Evolutionary conservation across 345 rosid genomes (phyloP).

Genomic region (Noccaea caerulescens): DNA sequence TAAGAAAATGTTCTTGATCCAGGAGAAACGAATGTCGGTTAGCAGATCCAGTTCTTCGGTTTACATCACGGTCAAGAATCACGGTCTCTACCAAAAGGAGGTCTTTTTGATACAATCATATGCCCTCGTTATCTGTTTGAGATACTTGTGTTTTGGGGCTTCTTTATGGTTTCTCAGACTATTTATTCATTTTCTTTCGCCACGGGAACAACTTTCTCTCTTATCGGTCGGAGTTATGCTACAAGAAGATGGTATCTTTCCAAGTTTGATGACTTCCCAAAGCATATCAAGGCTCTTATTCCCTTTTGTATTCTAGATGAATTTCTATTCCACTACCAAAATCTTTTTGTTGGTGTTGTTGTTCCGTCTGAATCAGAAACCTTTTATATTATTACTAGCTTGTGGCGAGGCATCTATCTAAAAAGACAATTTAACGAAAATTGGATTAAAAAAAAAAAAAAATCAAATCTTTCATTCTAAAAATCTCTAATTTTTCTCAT

Average conservation of each 20-base stretch:
- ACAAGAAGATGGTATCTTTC: constrained; percentile 67
- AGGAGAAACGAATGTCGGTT: constrained; percentile 60
- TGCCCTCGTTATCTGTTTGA: constrained; percentile 89
- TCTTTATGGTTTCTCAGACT: constrained; percentile 65
- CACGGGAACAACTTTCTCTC: constrained; percentile 50
- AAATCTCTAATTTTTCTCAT: no score
- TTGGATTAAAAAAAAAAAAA: no score
- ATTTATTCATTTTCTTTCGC: constrained; percentile 46
- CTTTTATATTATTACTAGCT: no score
- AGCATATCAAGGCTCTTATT: constrained; percentile 55
- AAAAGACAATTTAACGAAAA: no score
- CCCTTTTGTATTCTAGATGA: constrained; percentile 57
- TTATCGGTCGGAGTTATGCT: constrained; percentile 64
- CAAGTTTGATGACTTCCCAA: constrained; percentile 69
- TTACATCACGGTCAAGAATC: constrained; percentile 58
- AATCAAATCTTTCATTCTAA: no score
- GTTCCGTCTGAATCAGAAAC: no score
- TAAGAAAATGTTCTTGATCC: constrained; percentile 64
- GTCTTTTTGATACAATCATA: constrained; percentile 57
- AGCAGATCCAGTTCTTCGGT: constrained; percentile 60
- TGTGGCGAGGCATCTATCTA: no score
- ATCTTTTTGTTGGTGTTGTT: background rate
- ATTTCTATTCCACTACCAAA: background rate
- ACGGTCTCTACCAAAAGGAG: constrained; percentile 72
- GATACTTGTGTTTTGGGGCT: constrained; percentile 62